Evolutionary conservation across 2,329 filamentous ascomycete species (phyloP).

Genomic region (Bisporella sp.): DNA sequence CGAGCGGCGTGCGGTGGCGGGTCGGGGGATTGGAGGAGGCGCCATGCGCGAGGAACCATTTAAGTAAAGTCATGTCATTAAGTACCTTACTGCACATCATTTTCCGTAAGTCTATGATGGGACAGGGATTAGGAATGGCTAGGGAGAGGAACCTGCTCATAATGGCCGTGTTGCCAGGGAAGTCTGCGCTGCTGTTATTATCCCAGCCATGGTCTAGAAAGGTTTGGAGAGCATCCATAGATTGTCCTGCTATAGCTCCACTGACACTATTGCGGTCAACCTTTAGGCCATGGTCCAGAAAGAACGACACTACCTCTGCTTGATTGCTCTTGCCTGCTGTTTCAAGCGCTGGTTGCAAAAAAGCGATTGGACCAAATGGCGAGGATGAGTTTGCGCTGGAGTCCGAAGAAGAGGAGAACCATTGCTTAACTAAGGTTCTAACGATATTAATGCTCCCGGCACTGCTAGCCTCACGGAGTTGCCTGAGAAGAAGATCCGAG

Average conservation of each 20-base stretch:
- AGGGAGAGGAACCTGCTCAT: background rate
- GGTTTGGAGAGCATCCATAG: background rate
- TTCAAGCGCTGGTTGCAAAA: background rate
- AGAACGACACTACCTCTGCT: background rate
- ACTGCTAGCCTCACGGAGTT: too few relatives aligned
- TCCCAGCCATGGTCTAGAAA: background rate
- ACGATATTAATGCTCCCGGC: too few relatives aligned
- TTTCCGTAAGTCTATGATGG: background rate
- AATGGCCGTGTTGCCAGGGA: background rate
- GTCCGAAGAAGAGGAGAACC: too few relatives aligned
- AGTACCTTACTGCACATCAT: background rate
- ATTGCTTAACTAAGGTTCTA: too few relatives aligned
- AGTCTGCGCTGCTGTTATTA: background rate
- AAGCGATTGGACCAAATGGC: background rate
- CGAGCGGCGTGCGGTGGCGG: too few relatives aligned
- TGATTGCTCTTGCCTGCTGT: background rate
- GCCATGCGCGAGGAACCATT: background rate
- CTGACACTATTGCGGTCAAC: background rate
- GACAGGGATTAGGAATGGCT: background rate
- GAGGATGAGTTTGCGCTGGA: too few relatives aligned
- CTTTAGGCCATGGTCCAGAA: background rate
- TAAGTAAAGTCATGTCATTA: background rate
- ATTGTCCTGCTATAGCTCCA: background rate
- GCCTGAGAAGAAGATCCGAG: too few relatives aligned
- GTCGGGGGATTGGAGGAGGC: background rate